Conservation (phyloP, 352 stramenopile genomes). For the Sclerospora graminicola region DNA sequence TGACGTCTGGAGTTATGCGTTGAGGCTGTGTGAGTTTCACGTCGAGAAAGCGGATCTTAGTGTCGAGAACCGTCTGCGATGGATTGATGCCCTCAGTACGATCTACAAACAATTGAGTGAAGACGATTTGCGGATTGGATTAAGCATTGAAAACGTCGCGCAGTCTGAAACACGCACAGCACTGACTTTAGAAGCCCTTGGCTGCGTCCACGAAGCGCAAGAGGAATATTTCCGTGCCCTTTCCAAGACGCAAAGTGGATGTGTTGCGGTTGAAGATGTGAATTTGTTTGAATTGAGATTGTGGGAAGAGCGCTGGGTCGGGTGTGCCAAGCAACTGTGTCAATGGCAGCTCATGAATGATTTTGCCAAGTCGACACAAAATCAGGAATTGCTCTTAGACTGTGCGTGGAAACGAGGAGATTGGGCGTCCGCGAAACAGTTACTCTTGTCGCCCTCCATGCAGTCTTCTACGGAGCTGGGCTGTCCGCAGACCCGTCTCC, state of each 20-base stretch:
- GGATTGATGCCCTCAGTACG: constrained; percentile 75
- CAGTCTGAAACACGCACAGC: constrained; percentile 65
- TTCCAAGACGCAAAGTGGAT: constrained; percentile 61
- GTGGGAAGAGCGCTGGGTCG: constrained; percentile 88
- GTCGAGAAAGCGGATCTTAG: constrained; percentile 60
- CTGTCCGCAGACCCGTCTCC: constrained; percentile 67
- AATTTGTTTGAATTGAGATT: constrained; percentile 80
- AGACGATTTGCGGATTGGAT: constrained; percentile 64
- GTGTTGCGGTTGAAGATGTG: constrained; percentile 66
- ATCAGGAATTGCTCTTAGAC: constrained; percentile 88
- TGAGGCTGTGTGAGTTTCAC: constrained; percentile 74
- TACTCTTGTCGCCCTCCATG: constrained; percentile 56
- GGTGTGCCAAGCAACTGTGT: constrained; percentile 84
- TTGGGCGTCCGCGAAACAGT: constrained; percentile 78
- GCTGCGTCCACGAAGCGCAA: constrained; percentile 77
- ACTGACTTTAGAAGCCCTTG: constrained; percentile 70
- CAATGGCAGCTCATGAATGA: constrained; percentile 91
- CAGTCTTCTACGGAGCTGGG: constrained; percentile 51
- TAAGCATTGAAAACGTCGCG: constrained; percentile 68
- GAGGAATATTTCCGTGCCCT: constrained; percentile 83
- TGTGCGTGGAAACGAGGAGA: constrained; percentile 88
- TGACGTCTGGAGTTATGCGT: constrained; percentile 67
- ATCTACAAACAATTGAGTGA: constrained; percentile 86
- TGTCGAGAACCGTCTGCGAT: constrained; percentile 65
- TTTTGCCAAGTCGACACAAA: constrained; percentile 86